These are phyloP conservation scores for Fraxinus albicans DNA, from an alignment of 305 asterid genomes.

Conservation along the genomic window DNA sequence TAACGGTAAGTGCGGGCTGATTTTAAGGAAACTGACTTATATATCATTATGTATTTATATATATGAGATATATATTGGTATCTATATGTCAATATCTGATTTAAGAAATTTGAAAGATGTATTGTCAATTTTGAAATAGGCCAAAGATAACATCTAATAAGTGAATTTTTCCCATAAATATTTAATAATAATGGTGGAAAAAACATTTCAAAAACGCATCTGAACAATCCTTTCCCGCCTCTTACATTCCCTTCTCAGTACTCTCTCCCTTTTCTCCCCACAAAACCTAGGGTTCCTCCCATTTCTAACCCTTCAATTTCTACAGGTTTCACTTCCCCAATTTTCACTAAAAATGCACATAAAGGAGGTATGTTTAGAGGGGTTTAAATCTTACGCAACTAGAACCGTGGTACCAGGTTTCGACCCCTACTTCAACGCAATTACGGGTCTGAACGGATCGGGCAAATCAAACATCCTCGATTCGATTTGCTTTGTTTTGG, in stretches of 20 bases:
- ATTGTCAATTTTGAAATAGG: too few species aligned
- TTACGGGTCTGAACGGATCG: slow-evolving; percentile 91
- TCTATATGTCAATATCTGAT: too few species aligned
- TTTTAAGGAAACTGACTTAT: too few species aligned
- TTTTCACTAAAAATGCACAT: slow-evolving; percentile 50
- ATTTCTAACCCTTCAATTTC: not conserved
- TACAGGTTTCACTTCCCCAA: slow-evolving; percentile 15
- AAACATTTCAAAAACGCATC: not conserved
- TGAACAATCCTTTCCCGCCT: not conserved
- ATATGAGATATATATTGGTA: too few species aligned
- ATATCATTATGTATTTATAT: too few species aligned
- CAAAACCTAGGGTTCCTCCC: not conserved
- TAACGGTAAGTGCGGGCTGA: too few species aligned
- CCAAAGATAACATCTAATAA: too few species aligned
- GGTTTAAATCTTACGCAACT: slow-evolving; percentile 94
- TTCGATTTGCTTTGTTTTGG: slow-evolving; percentile 93
- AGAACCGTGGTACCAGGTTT: slow-evolving; percentile 93
- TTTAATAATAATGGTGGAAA: not conserved
- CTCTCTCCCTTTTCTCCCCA: not conserved
- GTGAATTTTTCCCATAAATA: too few species aligned
- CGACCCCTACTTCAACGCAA: slow-evolving; percentile 92
- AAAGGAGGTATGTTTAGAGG: slow-evolving; percentile 88
- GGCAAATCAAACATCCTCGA: slow-evolving; percentile 97
- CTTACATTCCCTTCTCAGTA: not conserved
- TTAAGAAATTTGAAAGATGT: too few species aligned